These are phyloP conservation scores for Nothopassalora personata DNA, from an alignment of 2,329 filamentous ascomycete species.

Conservation along the genomic window DNA sequence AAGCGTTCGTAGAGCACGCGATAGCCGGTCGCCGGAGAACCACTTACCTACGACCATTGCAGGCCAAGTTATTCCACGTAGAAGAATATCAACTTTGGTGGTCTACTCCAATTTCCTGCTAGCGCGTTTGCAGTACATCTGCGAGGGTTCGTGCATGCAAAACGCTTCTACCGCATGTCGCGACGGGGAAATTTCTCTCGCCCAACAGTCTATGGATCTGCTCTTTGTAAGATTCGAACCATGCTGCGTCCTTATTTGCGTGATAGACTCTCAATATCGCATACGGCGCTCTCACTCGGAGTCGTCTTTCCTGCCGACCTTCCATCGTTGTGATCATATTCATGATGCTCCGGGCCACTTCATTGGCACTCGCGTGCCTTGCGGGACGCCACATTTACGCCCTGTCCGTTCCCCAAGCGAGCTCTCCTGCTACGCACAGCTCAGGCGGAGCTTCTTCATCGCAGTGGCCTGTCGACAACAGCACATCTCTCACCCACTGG, in stretches of 20 bases:
- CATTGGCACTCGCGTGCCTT: not conserved
- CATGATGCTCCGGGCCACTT: not conserved
- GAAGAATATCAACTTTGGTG: too few species aligned
- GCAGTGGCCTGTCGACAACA: not conserved
- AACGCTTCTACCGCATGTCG: not conserved
- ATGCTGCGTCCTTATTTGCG: too few species aligned
- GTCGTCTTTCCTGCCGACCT: too few species aligned
- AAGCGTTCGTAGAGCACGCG: too few species aligned
- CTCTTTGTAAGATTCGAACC: not conserved
- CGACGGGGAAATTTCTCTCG: not conserved
- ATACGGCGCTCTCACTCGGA: too few species aligned
- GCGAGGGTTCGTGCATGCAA: not conserved
- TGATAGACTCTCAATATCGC: too few species aligned
- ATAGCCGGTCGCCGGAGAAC: too few species aligned
- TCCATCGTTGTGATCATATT: too few species aligned
- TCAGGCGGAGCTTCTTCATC: not conserved
- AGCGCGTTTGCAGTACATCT: too few species aligned
- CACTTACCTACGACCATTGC: too few species aligned
- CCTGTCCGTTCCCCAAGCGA: not conserved
- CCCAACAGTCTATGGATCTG: not conserved
- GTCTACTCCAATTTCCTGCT: too few species aligned
- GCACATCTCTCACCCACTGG: not conserved
- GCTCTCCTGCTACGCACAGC: not conserved
- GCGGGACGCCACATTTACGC: not conserved
- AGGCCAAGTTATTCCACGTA: too few species aligned